Percentiles rank a stretch among this genome's conserved stretches.
These are phyloP conservation scores for Trypanosoma conorhini DNA, from an alignment of 208 protist genomes.

Conservation along the genomic window DNA sequence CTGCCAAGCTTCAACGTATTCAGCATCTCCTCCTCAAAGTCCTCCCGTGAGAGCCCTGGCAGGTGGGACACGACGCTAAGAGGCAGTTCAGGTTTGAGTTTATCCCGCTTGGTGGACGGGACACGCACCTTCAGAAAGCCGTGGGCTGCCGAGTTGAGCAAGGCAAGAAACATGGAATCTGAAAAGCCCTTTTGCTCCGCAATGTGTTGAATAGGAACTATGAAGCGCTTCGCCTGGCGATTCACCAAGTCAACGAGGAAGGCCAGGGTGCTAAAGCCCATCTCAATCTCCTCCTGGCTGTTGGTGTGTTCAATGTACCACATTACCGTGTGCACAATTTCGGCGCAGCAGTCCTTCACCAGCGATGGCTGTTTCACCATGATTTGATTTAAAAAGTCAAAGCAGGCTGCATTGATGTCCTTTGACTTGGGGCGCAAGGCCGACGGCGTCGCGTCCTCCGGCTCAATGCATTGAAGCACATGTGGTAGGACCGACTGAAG, in stretches of 20 bases:
- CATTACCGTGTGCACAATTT: constrained; percentile 88
- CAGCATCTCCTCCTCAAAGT: constrained; percentile 84
- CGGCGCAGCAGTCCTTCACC: constrained; percentile 82
- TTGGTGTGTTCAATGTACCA: constrained; percentile 86
- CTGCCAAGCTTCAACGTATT: constrained; percentile 44
- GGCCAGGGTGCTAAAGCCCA: constrained; percentile 75
- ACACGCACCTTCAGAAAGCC: constrained; percentile 45
- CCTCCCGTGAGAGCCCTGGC: constrained; percentile 61
- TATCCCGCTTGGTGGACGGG: constrained; percentile 32
- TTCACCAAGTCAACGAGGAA: constrained; percentile 73
- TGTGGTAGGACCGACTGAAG: constrained; percentile 84
- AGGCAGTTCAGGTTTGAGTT: constrained; percentile 71
- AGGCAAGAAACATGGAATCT: constrained; percentile 56
- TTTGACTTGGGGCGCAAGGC: constrained; percentile 49
- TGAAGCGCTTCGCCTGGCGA: constrained; percentile 73
- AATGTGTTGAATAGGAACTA: constrained; percentile 72
- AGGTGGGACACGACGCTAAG: constrained; percentile 74
- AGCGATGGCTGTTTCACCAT: constrained; percentile 76
- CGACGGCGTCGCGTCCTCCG: constrained; percentile 43
- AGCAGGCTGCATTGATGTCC: constrained; percentile 86
- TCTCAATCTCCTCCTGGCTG: constrained; percentile 75
- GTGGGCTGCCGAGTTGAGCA: constrained; percentile 58
- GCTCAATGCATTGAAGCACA: constrained; percentile 89
- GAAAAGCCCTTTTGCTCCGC: constrained; percentile 67
- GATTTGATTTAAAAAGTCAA: constrained; percentile 85